Evolutionary conservation across 108 stramenopile genomes (phyloP).

Genomic region (Nitzschia sp.): DNA sequence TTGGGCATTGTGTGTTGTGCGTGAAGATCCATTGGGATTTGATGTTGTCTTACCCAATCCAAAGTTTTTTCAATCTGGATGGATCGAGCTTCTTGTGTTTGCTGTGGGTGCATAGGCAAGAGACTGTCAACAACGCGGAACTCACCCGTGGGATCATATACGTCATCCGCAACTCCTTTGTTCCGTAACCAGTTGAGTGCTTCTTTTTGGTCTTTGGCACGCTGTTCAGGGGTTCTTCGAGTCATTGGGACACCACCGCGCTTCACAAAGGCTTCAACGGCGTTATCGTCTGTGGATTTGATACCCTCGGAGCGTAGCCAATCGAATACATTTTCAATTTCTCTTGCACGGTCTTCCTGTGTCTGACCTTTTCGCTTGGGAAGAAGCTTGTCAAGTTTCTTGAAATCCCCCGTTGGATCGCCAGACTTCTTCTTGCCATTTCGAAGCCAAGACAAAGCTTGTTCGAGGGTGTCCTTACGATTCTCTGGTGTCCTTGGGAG

Average conservation of each 20-base stretch:
- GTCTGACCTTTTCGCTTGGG: constrained; percentile 16
- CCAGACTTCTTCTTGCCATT: neutral
- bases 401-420: constrained; percentile 33
- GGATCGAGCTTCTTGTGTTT: constrained; percentile 26
- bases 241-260: constrained; percentile 5
- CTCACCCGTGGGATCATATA: constrained; percentile 8
- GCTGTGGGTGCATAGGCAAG: constrained; percentile 15
- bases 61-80: constrained; percentile 34
- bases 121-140: constrained; percentile 4
- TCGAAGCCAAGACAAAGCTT: constrained; percentile 28
- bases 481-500: constrained; percentile 25
- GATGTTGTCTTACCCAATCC: constrained; percentile 26
- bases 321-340: constrained; percentile 36
- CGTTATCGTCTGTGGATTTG: neutral
- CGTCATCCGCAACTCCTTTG: constrained; percentile 1
- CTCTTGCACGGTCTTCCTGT: constrained; percentile 29
- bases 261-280: neutral
- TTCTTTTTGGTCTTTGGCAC: constrained; percentile 11
- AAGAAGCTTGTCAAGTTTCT: constrained; percentile 20
- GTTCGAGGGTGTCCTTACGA: constrained; percentile 16
- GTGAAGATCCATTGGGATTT: neutral
- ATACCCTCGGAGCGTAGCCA: constrained; percentile 28
- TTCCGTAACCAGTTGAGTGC: constrained; percentile 30
- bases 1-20: constrained; percentile 12
- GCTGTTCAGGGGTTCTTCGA: constrained; percentile 14